Percentiles rank a stretch among this genome's conserved stretches.
Evolutionary conservation across 129 eudicot species (phyloP).

Genomic region (Lactuca sativa): DNA sequence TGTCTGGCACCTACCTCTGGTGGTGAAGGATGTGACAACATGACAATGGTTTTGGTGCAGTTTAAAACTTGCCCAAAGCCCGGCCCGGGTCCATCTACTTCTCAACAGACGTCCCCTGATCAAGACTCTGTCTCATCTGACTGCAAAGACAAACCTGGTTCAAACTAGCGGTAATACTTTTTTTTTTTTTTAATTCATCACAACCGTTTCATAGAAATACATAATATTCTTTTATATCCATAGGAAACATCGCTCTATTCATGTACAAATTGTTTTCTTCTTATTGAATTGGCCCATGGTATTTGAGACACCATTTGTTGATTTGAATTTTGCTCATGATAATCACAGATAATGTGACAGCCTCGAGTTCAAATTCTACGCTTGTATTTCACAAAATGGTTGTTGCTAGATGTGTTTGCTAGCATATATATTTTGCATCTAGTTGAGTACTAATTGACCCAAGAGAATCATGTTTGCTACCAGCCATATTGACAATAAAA

Average conservation of each 20-base stretch:
- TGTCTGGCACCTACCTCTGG: slow-evolving; percentile 81
- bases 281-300: neutral
- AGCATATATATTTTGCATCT: no score
- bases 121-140: slow-evolving; percentile 21
- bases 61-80: slow-evolving; percentile 40
- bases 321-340: slow-evolving; percentile 7
- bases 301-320: slow-evolving; percentile 3
- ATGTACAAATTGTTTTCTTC: slow-evolving; percentile 16
- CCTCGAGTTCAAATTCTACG: neutral
- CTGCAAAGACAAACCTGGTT: slow-evolving; percentile 19
- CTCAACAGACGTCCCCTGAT: slow-evolving; percentile 25
- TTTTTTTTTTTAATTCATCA: slow-evolving; percentile 1
- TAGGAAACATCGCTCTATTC: slow-evolving; percentile 20
- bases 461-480: no score
- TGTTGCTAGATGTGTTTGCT: neutral
- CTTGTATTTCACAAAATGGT: neutral
- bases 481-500: no score
- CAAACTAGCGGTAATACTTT: slow-evolving; percentile 9
- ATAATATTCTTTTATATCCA: slow-evolving; percentile 20
- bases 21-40: slow-evolving; percentile 88
- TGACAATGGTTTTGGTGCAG: slow-evolving; percentile 90
- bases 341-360: slow-evolving; percentile 8
- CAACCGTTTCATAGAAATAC: slow-evolving; percentile 1
- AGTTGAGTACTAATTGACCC: no score
- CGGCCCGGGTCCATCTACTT: slow-evolving; percentile 32